Conservation (phyloP, 1,284 basidiomycete species). For the Cryptococcus sp. region DNA sequence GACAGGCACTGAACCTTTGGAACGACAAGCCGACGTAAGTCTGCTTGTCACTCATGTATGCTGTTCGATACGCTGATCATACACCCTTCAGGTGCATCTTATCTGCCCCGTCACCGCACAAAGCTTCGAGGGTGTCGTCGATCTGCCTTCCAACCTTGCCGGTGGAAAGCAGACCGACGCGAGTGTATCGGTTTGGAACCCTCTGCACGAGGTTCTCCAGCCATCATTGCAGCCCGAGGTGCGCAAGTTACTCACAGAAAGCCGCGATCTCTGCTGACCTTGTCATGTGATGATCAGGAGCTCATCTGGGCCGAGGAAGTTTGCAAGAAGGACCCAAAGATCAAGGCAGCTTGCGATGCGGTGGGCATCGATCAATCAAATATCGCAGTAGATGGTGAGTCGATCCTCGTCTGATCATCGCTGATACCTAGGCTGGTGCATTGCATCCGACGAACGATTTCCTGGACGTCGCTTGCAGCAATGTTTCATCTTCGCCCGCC, state of each 20-base stretch:
- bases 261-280: neutral
- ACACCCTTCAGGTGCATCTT: constrained; percentile 42
- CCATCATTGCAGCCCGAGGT: constrained; percentile 55
- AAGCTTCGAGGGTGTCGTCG: constrained; percentile 49
- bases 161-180: constrained; percentile 27
- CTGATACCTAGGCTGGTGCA: constrained; percentile 51
- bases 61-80: neutral
- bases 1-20: constrained; percentile 13
- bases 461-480: constrained; percentile 50
- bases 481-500: constrained; percentile 54
- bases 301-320: constrained; percentile 55
- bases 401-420: constrained; percentile 3
- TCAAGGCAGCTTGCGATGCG: constrained; percentile 51
- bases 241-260: neutral
- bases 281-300: constrained; percentile 35
- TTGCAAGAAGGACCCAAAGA: constrained; percentile 50
- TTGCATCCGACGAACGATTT: constrained; percentile 56
- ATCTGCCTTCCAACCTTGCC: constrained; percentile 48
- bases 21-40: constrained; percentile 48
- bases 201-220: constrained; percentile 53
- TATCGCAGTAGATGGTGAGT: constrained; percentile 51
- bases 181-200: constrained; percentile 40
- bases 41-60: neutral
- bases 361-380: constrained; percentile 52
- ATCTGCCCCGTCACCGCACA: constrained; percentile 52